Evolutionary conservation across 208 protist species (phyloP).

Genomic region (Endotrypanum monterogeii): DNA sequence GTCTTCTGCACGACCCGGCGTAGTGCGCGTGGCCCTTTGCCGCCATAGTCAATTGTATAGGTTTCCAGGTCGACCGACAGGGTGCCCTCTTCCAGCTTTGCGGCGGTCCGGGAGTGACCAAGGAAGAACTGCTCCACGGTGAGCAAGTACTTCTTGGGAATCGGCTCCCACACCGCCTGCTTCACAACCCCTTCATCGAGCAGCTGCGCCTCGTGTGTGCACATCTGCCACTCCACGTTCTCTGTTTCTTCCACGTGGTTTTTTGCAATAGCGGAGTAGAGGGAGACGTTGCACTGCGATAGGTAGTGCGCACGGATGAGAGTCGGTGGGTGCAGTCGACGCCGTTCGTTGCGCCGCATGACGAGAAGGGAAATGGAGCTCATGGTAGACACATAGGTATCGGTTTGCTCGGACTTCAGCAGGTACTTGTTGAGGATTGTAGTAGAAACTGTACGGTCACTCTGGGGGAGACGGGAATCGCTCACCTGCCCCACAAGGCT

Average conservation of each 20-base stretch:
- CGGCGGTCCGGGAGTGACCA: conserved; percentile 46
- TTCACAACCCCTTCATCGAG: conserved; percentile 83
- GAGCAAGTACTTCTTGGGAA: conserved; percentile 65
- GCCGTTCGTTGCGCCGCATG: conserved; percentile 56
- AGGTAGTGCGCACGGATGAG: conserved; percentile 81
- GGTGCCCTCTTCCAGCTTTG: conserved; percentile 53
- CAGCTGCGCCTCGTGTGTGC: conserved; percentile 61
- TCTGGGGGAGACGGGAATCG: conserved; percentile 69
- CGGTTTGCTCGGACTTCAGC: conserved; percentile 44
- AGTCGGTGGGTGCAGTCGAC: conserved; percentile 72
- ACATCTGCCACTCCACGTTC: conserved; percentile 81
- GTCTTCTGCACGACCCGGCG: conserved; percentile 60
- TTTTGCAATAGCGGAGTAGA: conserved; percentile 65
- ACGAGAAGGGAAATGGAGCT: conserved; percentile 50
- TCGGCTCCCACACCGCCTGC: conserved; percentile 74
- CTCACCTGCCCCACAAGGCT: conserved; percentile 55
- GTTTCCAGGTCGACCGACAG: conserved; percentile 47
- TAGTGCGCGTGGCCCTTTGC: conserved; percentile 76
- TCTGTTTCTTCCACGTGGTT: conserved; percentile 61
- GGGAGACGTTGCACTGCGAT: conserved; percentile 64
- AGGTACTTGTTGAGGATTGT: conserved; percentile 64
- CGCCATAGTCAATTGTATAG: conserved; percentile 74
- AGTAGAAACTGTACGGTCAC: conserved; percentile 57
- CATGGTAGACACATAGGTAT: conserved; percentile 36
- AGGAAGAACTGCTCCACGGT: conserved; percentile 77